Percentiles rank a stretch among this genome's conserved stretches.
These are phyloP conservation scores for Botrytis fabae DNA, from an alignment of 2,329 filamentous ascomycete species.

Conservation along the genomic window DNA sequence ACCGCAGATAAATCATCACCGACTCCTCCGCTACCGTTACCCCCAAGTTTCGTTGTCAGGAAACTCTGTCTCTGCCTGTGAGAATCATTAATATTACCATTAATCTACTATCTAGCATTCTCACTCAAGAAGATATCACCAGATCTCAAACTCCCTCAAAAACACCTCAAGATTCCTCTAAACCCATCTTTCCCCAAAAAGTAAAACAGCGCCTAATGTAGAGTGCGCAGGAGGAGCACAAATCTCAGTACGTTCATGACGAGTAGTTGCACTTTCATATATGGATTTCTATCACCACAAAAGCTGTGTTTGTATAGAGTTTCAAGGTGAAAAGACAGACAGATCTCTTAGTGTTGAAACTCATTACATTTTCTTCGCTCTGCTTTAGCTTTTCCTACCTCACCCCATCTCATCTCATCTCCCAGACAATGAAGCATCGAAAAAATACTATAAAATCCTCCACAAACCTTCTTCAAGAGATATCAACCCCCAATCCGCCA, in stretches of 20 bases:
- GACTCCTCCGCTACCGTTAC: neutral
- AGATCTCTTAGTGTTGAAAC: fast-evolving
- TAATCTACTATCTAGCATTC: fast-evolving
- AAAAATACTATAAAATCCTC: no score
- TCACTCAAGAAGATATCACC: neutral
- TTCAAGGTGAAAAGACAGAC: neutral
- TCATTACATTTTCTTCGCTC: no score
- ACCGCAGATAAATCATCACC: neutral
- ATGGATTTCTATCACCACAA: neutral
- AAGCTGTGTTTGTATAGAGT: neutral
- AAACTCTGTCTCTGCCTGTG: neutral
- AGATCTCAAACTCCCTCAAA: no score
- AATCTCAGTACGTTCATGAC: no score
- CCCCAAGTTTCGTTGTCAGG: fast-evolving
- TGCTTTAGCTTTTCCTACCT: no score
- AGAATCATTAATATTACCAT: no score
- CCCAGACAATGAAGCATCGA: no score
- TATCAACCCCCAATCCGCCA: neutral
- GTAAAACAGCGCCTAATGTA: neutral
- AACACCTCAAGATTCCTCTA: fast-evolving
- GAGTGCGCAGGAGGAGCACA: neutral
- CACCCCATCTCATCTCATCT: no score
- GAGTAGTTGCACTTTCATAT: neutral
- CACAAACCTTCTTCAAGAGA: neutral
- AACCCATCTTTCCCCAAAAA: neutral